A percentile compares a stretch with the other conserved stretches of the same genome.
These are phyloP conservation scores for Amphibolis antarctica DNA, from an alignment of 106 monocot species.

Conservation along the genomic window DNA sequence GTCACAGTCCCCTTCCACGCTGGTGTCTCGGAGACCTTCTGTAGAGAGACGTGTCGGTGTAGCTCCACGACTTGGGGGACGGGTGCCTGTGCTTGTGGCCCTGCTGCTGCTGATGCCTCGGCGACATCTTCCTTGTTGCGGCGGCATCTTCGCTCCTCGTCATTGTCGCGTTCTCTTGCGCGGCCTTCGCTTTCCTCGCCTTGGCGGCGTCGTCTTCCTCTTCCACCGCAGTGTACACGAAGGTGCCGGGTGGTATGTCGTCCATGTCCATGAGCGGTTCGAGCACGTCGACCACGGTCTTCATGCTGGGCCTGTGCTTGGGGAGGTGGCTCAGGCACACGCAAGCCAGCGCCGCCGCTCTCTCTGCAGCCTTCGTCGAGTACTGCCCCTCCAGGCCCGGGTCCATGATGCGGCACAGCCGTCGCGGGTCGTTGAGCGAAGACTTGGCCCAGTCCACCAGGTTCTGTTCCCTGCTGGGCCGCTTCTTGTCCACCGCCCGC, in stretches of 20 bases:
- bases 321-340: slow-evolving; percentile 40
- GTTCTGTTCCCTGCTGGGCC: slow-evolving; percentile 48
- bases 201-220: not conserved
- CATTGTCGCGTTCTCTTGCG: no score
- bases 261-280: slow-evolving; percentile 33
- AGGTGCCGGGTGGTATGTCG: slow-evolving; percentile 11
- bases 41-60: slow-evolving; percentile 13
- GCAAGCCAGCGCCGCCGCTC: slow-evolving; percentile 27
- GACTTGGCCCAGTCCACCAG: slow-evolving; percentile 61
- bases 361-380: slow-evolving; percentile 32
- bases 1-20: no score
- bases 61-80: not conserved
- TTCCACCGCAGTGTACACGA: slow-evolving; percentile 27
- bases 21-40: not conserved
- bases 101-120: not conserved
- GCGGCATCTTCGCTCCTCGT: not conserved
- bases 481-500: slow-evolving; percentile 31
- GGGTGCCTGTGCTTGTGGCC: not conserved
- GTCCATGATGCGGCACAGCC: slow-evolving; percentile 44
- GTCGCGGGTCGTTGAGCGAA: slow-evolving; percentile 26
- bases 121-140: not conserved
- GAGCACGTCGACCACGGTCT: slow-evolving; percentile 22
- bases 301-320: slow-evolving; percentile 48
- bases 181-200: not conserved
- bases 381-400: slow-evolving; percentile 46